Evolutionary conservation across 768 basidiomycete genomes (phyloP), one percentile per base, ranked within the genome.

Genomic region (Mycena floridula): DNA sequence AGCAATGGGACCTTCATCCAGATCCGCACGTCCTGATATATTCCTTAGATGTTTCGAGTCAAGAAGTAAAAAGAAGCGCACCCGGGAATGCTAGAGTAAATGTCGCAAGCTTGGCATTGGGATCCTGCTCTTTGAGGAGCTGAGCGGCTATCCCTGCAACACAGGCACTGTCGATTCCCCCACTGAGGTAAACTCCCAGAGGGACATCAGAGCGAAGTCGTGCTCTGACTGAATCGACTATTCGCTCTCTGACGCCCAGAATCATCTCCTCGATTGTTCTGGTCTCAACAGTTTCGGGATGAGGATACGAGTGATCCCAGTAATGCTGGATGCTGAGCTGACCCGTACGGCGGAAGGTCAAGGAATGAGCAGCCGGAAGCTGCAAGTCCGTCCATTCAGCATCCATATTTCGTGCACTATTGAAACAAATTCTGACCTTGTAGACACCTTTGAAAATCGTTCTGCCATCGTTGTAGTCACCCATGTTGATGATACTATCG

Each of bases 131-230:
- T 1, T 44, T 32, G 3, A 54, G 40, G 3, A 51, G 25, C 3
- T 45, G 26, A 5, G 50, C 40, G 13, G 50, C 47, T 22, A 54
- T 54, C 2, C 52, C 50, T 5, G 52, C 52, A 5, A 54, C 44
- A 0, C 42, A 28, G 6, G 51, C 50, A 38, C 51, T 51, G 45
- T 51, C 52, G 25, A 51, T 51, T 1, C 50, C 52, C 7, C 52
- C 52, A 18, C 52, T 54, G 27, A 50, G 46, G 43, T 47, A 44
- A 3, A 51, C n/a, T 12, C 21, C 42, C 13, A 51, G 28, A 4
- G 50, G 50, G 1, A 51, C 50, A 22, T 51, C 50, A 7, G 46
- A 37, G 2, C 50, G 21, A 32, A 51, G 23, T 2, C 50, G 50
- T 4, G 46, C 37, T 20, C 25, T 6, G 5, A 51, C 32, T 0